Base-by-base conservation (phyloP, 768 basidiomycete genomes). In the Tulasnella sp. region DNA sequence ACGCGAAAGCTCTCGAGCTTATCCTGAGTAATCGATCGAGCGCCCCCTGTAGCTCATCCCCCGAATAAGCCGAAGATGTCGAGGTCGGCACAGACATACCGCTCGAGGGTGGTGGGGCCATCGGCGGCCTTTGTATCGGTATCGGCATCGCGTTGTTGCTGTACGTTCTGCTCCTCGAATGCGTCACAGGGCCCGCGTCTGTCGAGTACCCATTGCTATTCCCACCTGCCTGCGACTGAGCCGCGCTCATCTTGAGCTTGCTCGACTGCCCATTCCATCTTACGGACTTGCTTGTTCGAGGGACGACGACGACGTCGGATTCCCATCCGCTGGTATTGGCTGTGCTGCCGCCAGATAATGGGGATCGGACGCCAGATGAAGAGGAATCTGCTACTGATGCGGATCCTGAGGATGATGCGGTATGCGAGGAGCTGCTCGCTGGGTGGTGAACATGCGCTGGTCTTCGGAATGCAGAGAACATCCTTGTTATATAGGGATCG, bases 391-490 rank as follows among this genome's bases (percentile, higher is more conserved):
- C 44, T 3, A 56, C 55, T 21, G 55, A 56, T 15, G 38, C 55
- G 26, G 55, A 56, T 42, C 38, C 55, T 26, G 55, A 38, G 34
- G 34, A 56, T 44, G 55, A 56, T 30, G 38, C 55, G 38, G 55
- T 56, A 29, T 56, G 55, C 21, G 55, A 56, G 42, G 41, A 43
- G 10, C 24, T 42, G 55, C 38, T 42, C 10, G 41, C 38, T 9
- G 55, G 55, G 41, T 56, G 55, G 43, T 56, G 55, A 23, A 45
- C 19, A 29, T 56, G 42, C 10, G 55, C 24, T n/a, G 38, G 55
- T 24, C 55, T 38, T 42, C 55, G 55, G 55, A 56, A 56, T 13
- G 54, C 54, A 34, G 55, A 43, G 55, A 56, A 56, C 55, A 56
- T 56, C 34, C 15, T 38, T 38, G 34, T 38, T 38, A 38, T 38